phyloP scores from a whole-genome alignment of 176 grass and related monocot genomes.

The Alloteropsis semialata region DNA sequence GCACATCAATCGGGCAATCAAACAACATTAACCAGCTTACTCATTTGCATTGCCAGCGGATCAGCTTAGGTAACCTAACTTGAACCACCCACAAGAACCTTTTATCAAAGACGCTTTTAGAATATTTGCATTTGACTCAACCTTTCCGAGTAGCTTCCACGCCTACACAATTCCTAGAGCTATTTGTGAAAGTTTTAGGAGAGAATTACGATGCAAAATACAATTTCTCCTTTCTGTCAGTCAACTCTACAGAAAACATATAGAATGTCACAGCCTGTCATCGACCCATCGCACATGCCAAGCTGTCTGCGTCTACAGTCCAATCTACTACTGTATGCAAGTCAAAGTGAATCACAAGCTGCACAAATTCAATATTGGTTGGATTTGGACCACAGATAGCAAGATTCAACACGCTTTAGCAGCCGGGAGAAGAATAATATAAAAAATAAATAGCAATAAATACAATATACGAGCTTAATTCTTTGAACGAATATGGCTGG shows the following conservation, averaged over 20 bases:
- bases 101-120: neutral
- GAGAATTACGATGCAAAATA: neutral
- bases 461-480: constrained; percentile 36
- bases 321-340: neutral
- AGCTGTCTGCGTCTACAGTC: neutral
- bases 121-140: neutral
- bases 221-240: neutral
- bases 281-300: constrained; percentile 16
- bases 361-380: neutral
- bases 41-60: neutral
- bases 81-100: constrained; percentile 11
- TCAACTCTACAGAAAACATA: constrained; percentile 11
- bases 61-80: constrained; percentile 36
- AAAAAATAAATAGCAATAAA: constrained; percentile 26
- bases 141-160: neutral
- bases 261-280: neutral
- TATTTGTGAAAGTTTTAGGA: neutral
- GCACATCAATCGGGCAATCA: neutral
- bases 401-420: neutral
- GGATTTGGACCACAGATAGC: neutral
- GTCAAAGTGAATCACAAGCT: neutral
- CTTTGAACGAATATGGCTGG: neutral
- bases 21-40: neutral
- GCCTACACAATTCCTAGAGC: neutral
- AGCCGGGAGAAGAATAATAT: neutral